Percentiles rank a stretch among this genome's conserved stretches.
Evolutionary conservation across 345 rosid species (phyloP).

Genomic region (Hibiscus mutabilis): DNA sequence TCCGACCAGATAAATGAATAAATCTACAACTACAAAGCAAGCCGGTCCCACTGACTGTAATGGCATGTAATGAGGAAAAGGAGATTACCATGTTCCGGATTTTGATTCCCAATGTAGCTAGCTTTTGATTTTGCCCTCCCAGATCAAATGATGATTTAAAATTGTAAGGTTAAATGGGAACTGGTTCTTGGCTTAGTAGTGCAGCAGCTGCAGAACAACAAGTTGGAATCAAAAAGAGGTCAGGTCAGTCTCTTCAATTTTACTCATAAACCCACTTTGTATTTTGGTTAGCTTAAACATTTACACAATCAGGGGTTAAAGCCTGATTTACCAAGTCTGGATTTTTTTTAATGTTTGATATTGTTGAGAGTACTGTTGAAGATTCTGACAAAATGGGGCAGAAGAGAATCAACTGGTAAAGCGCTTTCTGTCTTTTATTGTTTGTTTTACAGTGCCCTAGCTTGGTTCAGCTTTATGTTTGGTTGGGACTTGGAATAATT

Average conservation of each 20-base stretch:
- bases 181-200: not conserved
- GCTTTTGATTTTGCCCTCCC: too few relatives aligned
- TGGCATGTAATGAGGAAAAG: too few relatives aligned
- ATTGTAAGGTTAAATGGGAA: conserved; percentile 3
- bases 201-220: not conserved
- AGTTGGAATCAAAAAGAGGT: not conserved
- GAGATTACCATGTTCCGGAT: too few relatives aligned
- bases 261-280: not conserved
- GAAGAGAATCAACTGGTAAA: not conserved
- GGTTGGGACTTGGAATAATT: conserved; percentile 1
- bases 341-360: not conserved
- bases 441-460: not conserved
- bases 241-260: conserved; percentile 7
- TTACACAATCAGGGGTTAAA: too few relatives aligned
- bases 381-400: conserved; percentile 9
- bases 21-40: too few relatives aligned
- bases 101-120: too few relatives aligned
- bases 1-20: too few relatives aligned
- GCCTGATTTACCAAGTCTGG: not conserved
- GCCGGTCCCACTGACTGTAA: too few relatives aligned
- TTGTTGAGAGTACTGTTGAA: conserved; percentile 4
- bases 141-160: not conserved
- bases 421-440: not conserved
- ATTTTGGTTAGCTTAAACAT: not conserved
- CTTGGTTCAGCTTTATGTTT: not conserved